These are phyloP conservation scores for Daldinia sp. DNA, from an alignment of 2,329 filamentous ascomycete species.

Conservation along the genomic window DNA sequence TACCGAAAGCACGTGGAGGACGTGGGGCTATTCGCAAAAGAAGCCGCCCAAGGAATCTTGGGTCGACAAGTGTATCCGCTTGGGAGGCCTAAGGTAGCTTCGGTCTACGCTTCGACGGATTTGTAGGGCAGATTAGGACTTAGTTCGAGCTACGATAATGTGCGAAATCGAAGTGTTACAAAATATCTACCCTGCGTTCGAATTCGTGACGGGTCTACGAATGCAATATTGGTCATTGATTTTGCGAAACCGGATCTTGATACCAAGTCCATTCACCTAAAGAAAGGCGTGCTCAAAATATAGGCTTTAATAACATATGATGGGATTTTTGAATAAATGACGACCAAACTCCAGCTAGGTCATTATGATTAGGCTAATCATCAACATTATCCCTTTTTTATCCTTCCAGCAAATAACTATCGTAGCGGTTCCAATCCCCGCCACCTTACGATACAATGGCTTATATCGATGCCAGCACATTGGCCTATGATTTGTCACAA, in stretches of 20 bases:
- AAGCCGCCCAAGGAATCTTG: conserved; percentile 30
- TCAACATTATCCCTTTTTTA: neutral
- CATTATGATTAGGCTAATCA: neutral
- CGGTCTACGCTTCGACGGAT: neutral
- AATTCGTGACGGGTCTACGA: neutral
- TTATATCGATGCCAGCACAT: too few relatives aligned
- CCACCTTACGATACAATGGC: too few relatives aligned
- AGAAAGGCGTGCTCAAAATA: neutral
- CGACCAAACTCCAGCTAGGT: too few relatives aligned
- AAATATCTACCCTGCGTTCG: neutral
- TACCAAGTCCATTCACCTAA: too few relatives aligned
- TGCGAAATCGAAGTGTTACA: neutral
- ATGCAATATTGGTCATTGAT: neutral
- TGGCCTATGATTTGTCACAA: too few relatives aligned
- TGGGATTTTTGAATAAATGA: neutral
- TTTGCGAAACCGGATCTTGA: too few relatives aligned
- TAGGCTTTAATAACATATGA: neutral
- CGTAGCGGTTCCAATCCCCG: too few relatives aligned
- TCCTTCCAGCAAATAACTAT: too few relatives aligned
- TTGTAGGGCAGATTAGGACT: conserved; percentile 22
- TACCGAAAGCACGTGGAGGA: conserved; percentile 37
- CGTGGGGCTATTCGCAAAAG: conserved; percentile 35
- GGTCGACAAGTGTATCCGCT: conserved; percentile 32
- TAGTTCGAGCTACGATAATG: conserved; percentile 3
- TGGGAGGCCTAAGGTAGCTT: conserved; percentile 25